Conservation (phyloP, 805 yeast species). For the Hanseniaspora jakobsenii region DNA sequence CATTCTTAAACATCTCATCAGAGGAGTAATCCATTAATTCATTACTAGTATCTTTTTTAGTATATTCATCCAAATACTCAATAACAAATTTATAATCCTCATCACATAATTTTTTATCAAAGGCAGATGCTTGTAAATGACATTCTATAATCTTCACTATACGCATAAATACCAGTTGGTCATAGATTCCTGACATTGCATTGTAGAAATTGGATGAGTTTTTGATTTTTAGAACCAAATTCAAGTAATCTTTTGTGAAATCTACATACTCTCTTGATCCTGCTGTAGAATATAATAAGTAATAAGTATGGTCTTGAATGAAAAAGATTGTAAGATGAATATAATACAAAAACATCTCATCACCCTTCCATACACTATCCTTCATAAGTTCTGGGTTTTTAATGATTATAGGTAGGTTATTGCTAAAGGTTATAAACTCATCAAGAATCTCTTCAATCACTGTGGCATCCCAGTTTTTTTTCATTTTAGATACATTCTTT, state of each 20-base stretch:
- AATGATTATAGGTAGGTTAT: slow-evolving; percentile 5
- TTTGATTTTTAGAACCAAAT: slow-evolving; percentile 3
- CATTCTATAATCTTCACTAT: slow-evolving; percentile 6
- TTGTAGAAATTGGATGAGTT: slow-evolving; percentile 1
- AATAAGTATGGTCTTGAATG: slow-evolving; percentile 6
- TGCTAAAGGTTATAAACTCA: slow-evolving; percentile 1
- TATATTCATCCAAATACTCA: neutral
- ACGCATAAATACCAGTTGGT: neutral
- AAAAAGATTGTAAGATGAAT: slow-evolving; percentile 6
- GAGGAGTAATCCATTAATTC: neutral
- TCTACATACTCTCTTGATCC: slow-evolving; percentile 9
- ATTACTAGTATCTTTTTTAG: neutral
- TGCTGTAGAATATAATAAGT: neutral
- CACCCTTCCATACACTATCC: slow-evolving; percentile 7
- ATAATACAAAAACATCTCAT: slow-evolving; percentile 9
- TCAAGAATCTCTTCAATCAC: slow-evolving; percentile 1
- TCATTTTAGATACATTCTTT: neutral
- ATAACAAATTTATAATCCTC: slow-evolving; percentile 1
- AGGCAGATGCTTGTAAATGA: neutral
- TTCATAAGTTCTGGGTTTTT: slow-evolving; percentile 1
- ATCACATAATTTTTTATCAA: neutral
- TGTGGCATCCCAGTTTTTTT: slow-evolving; percentile 1
- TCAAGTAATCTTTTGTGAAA: slow-evolving; percentile 5
- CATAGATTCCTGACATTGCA: slow-evolving; percentile 4
- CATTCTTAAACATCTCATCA: neutral